phyloP scores from a whole-genome alignment of 2,329 filamentous ascomycete genomes.

The Colletotrichum sp. region DNA sequence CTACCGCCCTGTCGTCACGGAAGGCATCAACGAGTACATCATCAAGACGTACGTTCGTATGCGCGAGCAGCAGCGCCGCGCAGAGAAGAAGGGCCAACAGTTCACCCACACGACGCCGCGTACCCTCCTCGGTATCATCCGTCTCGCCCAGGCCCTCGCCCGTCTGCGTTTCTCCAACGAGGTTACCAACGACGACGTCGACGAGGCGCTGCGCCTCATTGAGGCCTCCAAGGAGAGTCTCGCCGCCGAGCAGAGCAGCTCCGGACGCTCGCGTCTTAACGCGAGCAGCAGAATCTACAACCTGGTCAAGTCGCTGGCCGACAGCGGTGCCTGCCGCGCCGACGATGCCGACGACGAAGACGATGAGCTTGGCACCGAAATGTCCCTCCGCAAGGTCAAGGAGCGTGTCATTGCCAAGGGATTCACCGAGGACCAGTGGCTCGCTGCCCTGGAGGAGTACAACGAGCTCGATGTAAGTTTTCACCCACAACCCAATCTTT shows the following conservation, averaged over 20 bases:
- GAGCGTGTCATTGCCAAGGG: constrained; percentile 95
- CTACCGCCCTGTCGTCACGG: constrained; percentile 86
- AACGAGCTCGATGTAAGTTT: constrained; percentile 83
- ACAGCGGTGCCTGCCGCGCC: constrained; percentile 83
- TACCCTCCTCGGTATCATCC: constrained; percentile 90
- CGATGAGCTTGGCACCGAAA: constrained; percentile 63
- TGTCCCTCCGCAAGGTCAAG: constrained; percentile 87
- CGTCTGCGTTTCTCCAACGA: constrained; percentile 86
- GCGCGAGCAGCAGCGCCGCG: constrained; percentile 88
- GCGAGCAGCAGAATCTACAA: constrained; percentile 93
- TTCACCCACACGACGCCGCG: constrained; percentile 94
- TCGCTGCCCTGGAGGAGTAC: constrained; percentile 87
- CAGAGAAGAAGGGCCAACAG: constrained; percentile 88
- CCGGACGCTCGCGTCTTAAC: constrained; percentile 71
- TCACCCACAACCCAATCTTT: neutral
- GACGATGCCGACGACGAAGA: constrained; percentile 66
- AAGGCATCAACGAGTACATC: constrained; percentile 91
- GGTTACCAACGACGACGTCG: constrained; percentile 91
- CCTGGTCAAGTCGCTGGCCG: constrained; percentile 86
- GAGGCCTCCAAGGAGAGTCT: constrained; percentile 94
- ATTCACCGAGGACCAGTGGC: constrained; percentile 93
- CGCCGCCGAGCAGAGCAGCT: constrained; percentile 68
- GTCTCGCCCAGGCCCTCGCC: constrained; percentile 91
- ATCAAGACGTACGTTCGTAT: constrained; percentile 95
- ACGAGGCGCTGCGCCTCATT: constrained; percentile 88